These are phyloP conservation scores for Sanghuangporus sanghuang DNA, from an alignment of 1,284 basidiomycete species.

Conservation along the genomic window DNA sequence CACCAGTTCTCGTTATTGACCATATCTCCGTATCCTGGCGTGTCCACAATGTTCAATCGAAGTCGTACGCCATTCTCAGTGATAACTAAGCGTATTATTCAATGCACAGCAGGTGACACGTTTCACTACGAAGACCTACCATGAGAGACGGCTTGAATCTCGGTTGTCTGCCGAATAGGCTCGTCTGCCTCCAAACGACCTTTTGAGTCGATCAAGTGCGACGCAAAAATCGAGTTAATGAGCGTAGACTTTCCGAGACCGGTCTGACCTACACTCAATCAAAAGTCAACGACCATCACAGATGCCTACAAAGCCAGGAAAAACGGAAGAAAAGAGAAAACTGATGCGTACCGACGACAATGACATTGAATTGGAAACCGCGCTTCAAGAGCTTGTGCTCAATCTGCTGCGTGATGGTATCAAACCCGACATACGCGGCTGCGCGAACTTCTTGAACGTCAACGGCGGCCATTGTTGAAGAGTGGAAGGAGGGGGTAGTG, in stretches of 20 bases:
- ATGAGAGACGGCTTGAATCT: constrained; percentile 94
- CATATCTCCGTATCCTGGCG: constrained; percentile 97
- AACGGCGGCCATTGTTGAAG: constrained; percentile 35
- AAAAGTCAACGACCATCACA: not conserved
- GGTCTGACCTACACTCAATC: constrained; percentile 73
- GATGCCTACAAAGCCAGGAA: not conserved
- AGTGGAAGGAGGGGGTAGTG: not conserved
- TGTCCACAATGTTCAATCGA: constrained; percentile 97
- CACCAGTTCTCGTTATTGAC: constrained; percentile 99
- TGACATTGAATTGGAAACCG: constrained; percentile 98
- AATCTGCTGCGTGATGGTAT: constrained; percentile 95
- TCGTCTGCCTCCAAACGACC: constrained; percentile 87
- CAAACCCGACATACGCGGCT: constrained; percentile 88
- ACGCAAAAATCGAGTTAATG: constrained; percentile 98
- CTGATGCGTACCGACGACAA: constrained; percentile 77
- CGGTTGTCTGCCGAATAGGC: constrained; percentile 89
- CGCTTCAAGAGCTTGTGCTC: constrained; percentile 99
- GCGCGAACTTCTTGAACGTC: constrained; percentile 77
- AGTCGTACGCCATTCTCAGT: constrained; percentile 95
- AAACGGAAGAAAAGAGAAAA: constrained; percentile 3
- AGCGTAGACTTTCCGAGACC: constrained; percentile 98
- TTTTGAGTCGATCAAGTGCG: constrained; percentile 96
- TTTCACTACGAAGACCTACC: constrained; percentile 47
- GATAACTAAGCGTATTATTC: constrained; percentile 57
- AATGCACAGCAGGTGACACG: not conserved